Evolutionary conservation across 768 basidiomycete species (phyloP).

Genomic region (Coprinopsis marcescibilis): DNA sequence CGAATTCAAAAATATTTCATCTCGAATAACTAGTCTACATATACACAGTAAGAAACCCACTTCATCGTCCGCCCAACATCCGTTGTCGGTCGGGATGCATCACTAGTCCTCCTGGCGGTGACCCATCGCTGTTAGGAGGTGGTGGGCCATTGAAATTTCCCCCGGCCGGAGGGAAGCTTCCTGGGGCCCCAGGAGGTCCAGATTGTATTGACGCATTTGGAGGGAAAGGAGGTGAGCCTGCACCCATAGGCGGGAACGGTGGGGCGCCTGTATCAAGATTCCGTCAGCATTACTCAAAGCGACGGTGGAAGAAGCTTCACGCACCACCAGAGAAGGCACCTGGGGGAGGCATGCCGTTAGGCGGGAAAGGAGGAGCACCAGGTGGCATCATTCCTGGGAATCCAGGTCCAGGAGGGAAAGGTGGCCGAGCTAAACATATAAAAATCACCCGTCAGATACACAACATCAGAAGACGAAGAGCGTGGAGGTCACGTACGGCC

Average conservation of each 20-base stretch:
- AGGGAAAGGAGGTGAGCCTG: constrained; percentile 17
- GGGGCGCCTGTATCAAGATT: constrained; percentile 6
- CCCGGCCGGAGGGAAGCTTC: constrained; percentile 23
- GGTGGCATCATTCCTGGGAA: constrained; percentile 45
- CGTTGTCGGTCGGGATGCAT: constrained; percentile 82
- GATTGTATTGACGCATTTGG: constrained; percentile 27
- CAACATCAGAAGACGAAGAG: no score
- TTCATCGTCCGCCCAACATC: constrained; percentile 53
- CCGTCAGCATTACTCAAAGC: not conserved
- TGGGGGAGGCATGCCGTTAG: constrained; percentile 42
- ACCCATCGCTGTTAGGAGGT: constrained; percentile 22
- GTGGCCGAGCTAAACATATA: constrained; percentile 47
- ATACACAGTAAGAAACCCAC: constrained; percentile 7
- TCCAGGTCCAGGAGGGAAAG: constrained; percentile 65
- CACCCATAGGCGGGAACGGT: not conserved
- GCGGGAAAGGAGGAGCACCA: constrained; percentile 72
- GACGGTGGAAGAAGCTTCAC: constrained; percentile 16
- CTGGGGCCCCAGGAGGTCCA: constrained; percentile 17
- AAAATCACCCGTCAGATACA: constrained; percentile 11
- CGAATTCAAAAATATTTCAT: not conserved
- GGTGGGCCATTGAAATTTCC: constrained; percentile 32
- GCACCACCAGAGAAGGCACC: constrained; percentile 38
- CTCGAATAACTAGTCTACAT: no score
- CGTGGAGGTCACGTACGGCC: constrained; percentile 50
- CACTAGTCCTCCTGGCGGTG: constrained; percentile 42